Conservation (phyloP, 139 green algal genomes). For the Closterium sp. region DNA sequence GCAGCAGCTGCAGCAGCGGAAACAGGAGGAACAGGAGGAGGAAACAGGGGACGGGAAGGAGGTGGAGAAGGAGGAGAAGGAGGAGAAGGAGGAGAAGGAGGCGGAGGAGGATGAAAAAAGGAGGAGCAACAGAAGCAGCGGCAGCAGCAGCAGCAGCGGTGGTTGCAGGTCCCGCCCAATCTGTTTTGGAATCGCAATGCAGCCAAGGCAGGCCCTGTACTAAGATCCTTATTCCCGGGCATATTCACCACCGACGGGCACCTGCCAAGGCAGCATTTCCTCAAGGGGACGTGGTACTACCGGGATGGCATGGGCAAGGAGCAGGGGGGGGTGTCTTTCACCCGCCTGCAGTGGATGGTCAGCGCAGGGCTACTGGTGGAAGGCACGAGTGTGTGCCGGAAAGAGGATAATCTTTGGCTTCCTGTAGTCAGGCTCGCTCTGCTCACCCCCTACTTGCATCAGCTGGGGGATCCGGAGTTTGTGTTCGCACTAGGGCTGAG, state of each 20-base stretch:
- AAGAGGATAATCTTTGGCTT: constrained; percentile 14
- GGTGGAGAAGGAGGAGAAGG: neutral
- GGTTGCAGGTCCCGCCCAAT: neutral
- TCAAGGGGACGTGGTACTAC: constrained; percentile 24
- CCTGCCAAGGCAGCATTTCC: constrained; percentile 4
- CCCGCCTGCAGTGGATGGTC: constrained; percentile 28
- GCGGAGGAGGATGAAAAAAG: neutral
- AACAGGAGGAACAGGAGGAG: neutral
- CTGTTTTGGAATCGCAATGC: neutral
- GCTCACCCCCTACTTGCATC: neutral
- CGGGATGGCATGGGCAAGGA: constrained; percentile 25
- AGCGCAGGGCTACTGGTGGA: constrained; percentile 9
- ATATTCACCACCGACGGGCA: neutral
- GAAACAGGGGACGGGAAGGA: neutral
- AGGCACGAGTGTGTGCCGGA: constrained; percentile 3
- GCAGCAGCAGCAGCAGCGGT: neutral
- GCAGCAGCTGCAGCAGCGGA: neutral
- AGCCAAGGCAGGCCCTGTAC: neutral
- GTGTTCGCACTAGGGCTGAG: neutral
- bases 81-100: neutral
- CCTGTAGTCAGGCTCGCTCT: neutral
- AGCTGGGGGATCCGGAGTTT: neutral
- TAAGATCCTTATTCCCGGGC: neutral
- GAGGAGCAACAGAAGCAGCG: neutral
- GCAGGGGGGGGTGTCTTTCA: constrained; percentile 10